These are phyloP conservation scores for Chrysoporthe cubensis DNA, from an alignment of 2,329 filamentous ascomycete genomes.

Conservation along the genomic window DNA sequence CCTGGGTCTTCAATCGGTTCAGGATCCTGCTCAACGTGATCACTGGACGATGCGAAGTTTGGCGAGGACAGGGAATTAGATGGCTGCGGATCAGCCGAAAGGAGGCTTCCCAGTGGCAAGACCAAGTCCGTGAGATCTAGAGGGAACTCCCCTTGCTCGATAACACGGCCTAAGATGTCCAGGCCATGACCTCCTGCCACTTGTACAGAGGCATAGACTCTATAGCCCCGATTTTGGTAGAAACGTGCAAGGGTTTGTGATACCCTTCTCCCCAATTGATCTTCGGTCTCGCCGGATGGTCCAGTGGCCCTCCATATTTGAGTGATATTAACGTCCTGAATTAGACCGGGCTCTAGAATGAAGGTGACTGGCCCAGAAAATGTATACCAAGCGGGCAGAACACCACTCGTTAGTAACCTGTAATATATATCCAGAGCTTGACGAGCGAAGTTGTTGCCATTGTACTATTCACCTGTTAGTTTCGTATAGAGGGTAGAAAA, in stretches of 20 bases:
- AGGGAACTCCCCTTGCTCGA: background rate
- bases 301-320: background rate
- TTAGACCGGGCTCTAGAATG: slow-evolving; percentile 1
- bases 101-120: background rate
- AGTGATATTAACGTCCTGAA: background rate
- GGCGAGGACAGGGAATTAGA: background rate
- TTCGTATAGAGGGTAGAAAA: background rate
- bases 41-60: background rate
- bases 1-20: background rate
- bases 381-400: slow-evolving; percentile 12
- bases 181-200: background rate
- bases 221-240: background rate
- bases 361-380: background rate
- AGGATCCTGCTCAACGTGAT: background rate
- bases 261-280: background rate
- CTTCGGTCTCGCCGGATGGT: background rate
- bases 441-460: background rate
- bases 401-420: background rate
- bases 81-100: background rate
- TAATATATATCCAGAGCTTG: slow-evolving; percentile 6
- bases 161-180: background rate
- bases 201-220: background rate
- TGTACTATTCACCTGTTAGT: background rate
- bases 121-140: background rate
- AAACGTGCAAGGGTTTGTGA: background rate